Base-by-base conservation (phyloP, 2,329 filamentous ascomycete species). In the Cytospora piceicola region DNA sequence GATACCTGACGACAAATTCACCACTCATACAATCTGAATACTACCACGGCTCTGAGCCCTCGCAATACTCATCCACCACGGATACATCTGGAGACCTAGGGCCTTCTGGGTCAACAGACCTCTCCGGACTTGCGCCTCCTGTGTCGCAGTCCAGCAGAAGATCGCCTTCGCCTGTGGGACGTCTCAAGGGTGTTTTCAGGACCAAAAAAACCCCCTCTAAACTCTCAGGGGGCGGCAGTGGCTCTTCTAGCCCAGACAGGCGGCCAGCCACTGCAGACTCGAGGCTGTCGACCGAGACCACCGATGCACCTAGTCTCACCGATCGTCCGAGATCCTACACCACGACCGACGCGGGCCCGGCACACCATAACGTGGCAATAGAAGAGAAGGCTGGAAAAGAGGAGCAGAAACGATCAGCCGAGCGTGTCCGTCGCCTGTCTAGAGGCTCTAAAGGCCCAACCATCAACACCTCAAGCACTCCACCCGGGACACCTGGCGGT, bases 161-260 rank as follows among this genome's bases (percentile, higher is more conserved):
- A 67, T 87, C 87, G 29, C 82, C 85, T 24, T 94, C 92, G 12
- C 90, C 91, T 14, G 87, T 85, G 60, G 86, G 88, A 72, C 91
- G 88, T 73, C 80, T 94, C 68, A 90, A 86, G 75, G 88, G 89
- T 73, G 90, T 89, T 15, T 92, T 95, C 72, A 85, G 80, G 66
- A 80, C 82, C 54, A 88, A 84, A 72, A 87, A 82, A 73, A 78
- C 72, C 68, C 72, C 76, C 51, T 63, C 58, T 24, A 67, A 65
- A 59, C 58, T 67, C 20, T 64, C 66, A 52, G 66, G 59, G 32
- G 82, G 78, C 65, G 74, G 79, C 30, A 81, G 78, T 68, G 77
- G 79, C 65, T 84, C 80, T 69, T 80, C 80, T 36, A 77, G 73
- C 39, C 77, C 75, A 36, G 77, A 78, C 63, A 69, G 71, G 62